Evolutionary conservation across 345 rosid genomes (phyloP).

Genomic region (Turritis glabra): DNA sequence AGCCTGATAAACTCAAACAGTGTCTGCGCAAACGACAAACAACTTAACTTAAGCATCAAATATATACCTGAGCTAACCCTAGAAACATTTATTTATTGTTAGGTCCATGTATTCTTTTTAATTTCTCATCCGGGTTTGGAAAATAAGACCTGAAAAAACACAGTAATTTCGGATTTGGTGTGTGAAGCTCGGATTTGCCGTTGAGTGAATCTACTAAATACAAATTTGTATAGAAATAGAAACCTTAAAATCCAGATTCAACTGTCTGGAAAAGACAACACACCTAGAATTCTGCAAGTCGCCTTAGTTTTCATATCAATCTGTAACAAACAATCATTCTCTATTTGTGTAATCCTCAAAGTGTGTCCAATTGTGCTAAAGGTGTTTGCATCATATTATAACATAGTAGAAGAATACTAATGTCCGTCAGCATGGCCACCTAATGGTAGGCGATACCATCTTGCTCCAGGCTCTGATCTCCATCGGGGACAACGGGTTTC

Average conservation of each 20-base stretch:
- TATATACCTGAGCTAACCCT: conserved; percentile 24
- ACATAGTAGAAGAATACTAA: neutral
- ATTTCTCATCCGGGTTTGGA: neutral
- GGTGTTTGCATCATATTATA: neutral
- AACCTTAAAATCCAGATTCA: neutral
- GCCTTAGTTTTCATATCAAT: neutral
- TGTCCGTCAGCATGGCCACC: neutral
- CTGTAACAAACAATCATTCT: neutral
- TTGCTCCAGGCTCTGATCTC: neutral
- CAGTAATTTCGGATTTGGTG: neutral
- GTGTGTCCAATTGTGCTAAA: neutral
- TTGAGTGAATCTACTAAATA: neutral
- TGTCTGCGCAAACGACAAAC: conserved; percentile 15
- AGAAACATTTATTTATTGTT: neutral
- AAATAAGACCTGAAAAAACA: neutral
- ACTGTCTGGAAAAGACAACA: neutral
- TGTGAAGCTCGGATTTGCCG: neutral
- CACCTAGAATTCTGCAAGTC: neutral
- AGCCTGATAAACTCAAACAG: neutral
- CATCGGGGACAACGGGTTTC: neutral
- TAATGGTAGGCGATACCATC: neutral
- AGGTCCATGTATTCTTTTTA: neutral
- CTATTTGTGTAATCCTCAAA: neutral
- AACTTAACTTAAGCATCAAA: conserved; percentile 16
- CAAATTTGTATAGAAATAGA: neutral